phyloP scores from a whole-genome alignment of 805 yeast species.

The Sugiyamaella lignohabitans region DNA sequence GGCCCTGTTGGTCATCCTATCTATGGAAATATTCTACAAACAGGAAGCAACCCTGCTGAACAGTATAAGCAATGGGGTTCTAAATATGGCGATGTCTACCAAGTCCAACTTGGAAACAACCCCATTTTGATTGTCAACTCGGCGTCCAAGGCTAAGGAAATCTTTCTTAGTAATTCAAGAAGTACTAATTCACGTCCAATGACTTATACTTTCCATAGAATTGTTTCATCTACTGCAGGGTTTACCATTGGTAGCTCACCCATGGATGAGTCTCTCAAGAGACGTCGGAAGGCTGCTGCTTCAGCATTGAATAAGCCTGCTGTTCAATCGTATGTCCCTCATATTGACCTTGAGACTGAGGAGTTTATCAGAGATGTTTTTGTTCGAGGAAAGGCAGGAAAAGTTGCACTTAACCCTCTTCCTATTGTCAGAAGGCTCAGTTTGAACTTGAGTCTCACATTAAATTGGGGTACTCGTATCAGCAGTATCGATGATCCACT shows the following conservation, averaged over 20 bases:
- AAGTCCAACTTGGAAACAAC: constrained; percentile 51
- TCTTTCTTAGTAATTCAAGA: constrained; percentile 18
- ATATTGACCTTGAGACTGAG: constrained; percentile 32
- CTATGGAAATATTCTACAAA: constrained; percentile 21
- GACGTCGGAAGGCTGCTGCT: constrained; percentile 36
- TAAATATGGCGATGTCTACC: constrained; percentile 42
- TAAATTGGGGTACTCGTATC: constrained; percentile 36
- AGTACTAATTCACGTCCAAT: constrained; percentile 48
- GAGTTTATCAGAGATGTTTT: constrained; percentile 30
- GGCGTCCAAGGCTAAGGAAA: constrained; percentile 44
- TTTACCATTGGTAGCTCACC: constrained; percentile 40
- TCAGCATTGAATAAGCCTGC: constrained; percentile 35
- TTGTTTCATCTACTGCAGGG: constrained; percentile 42
- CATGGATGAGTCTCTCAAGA: constrained; percentile 33
- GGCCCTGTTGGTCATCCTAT: constrained; percentile 21
- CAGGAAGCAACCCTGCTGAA: background rate
- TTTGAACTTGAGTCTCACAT: constrained; percentile 33
- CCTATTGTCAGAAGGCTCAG: constrained; percentile 18
- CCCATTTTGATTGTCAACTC: constrained; percentile 56
- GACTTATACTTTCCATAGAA: constrained; percentile 58
- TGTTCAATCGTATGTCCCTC: constrained; percentile 30
- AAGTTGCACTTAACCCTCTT: constrained; percentile 1
- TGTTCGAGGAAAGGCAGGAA: constrained; percentile 2
- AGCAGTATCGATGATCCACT: constrained; percentile 27
- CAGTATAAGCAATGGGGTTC: constrained; percentile 34